Base-by-base conservation (phyloP, 176 grass and related monocot species). In the Zizania latifolia region DNA sequence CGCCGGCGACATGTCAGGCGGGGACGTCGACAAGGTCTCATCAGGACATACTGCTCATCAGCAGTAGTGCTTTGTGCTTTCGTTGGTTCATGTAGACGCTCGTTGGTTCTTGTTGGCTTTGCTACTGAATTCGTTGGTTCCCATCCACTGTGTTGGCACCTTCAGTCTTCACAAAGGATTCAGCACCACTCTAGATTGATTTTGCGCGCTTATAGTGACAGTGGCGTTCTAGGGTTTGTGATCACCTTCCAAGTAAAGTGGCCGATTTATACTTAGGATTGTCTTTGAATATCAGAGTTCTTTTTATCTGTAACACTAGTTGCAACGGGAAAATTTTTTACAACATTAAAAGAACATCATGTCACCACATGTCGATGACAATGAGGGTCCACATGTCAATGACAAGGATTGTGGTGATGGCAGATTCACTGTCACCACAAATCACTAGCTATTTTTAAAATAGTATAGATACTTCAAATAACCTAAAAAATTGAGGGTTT, bases 1-100 rank as follows among this genome's bases (percentile, higher is more conserved):
- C 80, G 72, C 74, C 55, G 28, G 54, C 71, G 51, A 30, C 80
- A 88, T 88, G 85, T 82, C 80, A 35, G 75, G 61, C 61, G 67
- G 78, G 83, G 89, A 98, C 48, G 84, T 89, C 62, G 82, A 77
- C 51, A 98, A 92, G 64, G 91, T 93, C 65, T 83, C 84, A 62
- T 41, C 78, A 89, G 70, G 81, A 85, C 72, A 84, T 89, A 65
- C 75, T 79, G 58, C 86, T 89, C 51, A 84, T 93, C 69, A 79
- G 85, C 61, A 48, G 66, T 36, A 32, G 57, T 69, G 28, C 65
- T n/a, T n/a, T 16, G 40, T 57, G 27, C 44, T 44, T 66, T 45
- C 13, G n/a, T 24, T 35, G 34, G 46, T 80, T 58, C 35, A 17
- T 86, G 4, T 57, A 4, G 58, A 17, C 10, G 2, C 28, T 48